phyloP scores from a whole-genome alignment of 2,329 filamentous ascomycete species.

The Aspergillus sp. region DNA sequence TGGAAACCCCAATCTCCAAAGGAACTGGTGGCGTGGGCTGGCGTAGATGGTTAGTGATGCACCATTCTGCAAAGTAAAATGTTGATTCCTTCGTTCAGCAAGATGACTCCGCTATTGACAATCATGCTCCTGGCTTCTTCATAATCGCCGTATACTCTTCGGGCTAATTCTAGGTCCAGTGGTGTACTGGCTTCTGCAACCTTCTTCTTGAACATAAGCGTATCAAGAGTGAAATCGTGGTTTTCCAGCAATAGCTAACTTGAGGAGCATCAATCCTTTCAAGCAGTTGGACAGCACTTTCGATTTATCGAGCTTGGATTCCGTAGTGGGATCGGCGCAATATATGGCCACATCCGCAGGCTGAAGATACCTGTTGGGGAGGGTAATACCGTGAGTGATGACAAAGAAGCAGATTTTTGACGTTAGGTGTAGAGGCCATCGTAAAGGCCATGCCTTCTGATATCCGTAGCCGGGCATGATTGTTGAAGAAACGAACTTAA shows the following conservation, averaged over 20 bases:
- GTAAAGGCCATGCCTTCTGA: background rate
- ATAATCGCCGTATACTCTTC: slow-evolving; percentile 34
- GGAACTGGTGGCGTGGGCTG: slow-evolving; percentile 47
- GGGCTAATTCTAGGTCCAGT: slow-evolving; percentile 22
- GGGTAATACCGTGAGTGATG: slow-evolving; percentile 35
- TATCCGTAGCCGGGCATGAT: too few relatives aligned
- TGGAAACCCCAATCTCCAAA: slow-evolving; percentile 46
- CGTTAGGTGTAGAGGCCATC: slow-evolving; percentile 3
- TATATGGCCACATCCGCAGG: slow-evolving; percentile 45
- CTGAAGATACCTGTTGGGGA: slow-evolving; percentile 19
- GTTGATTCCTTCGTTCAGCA: slow-evolving; percentile 48
- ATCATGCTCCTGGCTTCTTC: slow-evolving; percentile 38
- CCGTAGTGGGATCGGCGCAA: slow-evolving; percentile 48
- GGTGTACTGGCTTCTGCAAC: slow-evolving; percentile 19
- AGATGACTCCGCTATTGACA: slow-evolving; percentile 35
- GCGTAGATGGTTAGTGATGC: slow-evolving; percentile 46
- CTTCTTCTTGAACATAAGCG: slow-evolving; percentile 29
- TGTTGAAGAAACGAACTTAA: too few relatives aligned
- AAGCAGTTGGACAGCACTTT: slow-evolving; percentile 38
- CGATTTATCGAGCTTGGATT: slow-evolving; percentile 36
- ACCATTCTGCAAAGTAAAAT: slow-evolving; percentile 46
- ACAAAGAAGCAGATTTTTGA: slow-evolving; percentile 39
- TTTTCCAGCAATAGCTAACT: slow-evolving; percentile 53
- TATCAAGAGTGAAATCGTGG: slow-evolving; percentile 45
- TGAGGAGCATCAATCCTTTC: slow-evolving; percentile 41